Evolutionary conservation across 306 rosid genomes (phyloP), one percentile per base, ranked within the genome.

Genomic region (Rubus idaeus): DNA sequence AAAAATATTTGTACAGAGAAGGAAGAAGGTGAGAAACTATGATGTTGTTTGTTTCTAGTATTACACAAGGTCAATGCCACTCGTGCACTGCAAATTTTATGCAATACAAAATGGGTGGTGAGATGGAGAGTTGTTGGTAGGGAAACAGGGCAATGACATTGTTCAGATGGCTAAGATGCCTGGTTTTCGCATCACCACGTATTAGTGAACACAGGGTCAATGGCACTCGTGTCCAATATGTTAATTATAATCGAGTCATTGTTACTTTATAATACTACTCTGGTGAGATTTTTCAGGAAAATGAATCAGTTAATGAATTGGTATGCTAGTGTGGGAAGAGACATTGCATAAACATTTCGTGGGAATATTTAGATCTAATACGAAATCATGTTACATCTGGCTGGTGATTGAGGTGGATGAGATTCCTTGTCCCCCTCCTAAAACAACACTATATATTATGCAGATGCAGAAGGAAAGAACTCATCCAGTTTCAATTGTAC

Each of bases 261-360:
- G 4, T 17, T 50, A 60, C 18, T 10, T 26, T 26, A 26, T 26
- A 60, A 60, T 12, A 60, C 30, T 37, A 39, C 13, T 5, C 37
- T 7, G 41, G 37, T 53, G 37, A 52, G 64, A 71, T 50, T 63
- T 35, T 13, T 37, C 51, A 62, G 21, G 10, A 30, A 39, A 11
- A 35, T 14, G 40, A 46, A 20, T 65, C 17, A 8, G 77, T 26
- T 63, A 37, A 70, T 70, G 74, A 72, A 79, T 60, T 81, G 83
- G 71, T 16, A 42, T 78, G 70, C 53, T 75, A 81, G 71, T 86
- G 78, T 53, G 79, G 44, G 20, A 71, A 68, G 86, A 70, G 76
- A 77, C 78, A 79, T 12, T 41, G 74, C 83, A 23, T 45, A 46
- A 66, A 70, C 83, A 83, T 80, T 12, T 71, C 60, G 12, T 18